phyloP scores from a whole-genome alignment of 2,329 filamentous ascomycete genomes.

The Podosphaera leucotricha region DNA sequence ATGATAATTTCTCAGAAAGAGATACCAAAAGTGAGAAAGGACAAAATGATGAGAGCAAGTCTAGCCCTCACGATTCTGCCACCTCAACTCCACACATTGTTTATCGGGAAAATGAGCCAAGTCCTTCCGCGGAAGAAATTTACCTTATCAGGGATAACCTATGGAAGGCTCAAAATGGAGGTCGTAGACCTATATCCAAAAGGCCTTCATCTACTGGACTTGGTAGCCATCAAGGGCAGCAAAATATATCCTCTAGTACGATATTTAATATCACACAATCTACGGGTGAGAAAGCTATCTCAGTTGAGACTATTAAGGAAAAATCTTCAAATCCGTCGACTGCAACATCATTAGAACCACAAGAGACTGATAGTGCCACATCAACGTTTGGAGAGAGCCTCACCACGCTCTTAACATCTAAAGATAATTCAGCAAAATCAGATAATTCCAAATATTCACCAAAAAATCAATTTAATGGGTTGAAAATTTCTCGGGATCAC shows the following conservation, averaged over 20 bases:
- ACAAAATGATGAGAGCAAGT: conserved; percentile 18
- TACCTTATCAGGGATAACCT: conserved; percentile 24
- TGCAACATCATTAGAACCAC: conserved; percentile 18
- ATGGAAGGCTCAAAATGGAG: conserved; percentile 17
- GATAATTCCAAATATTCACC: conserved; percentile 10
- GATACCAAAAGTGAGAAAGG: conserved; percentile 29
- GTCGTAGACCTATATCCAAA: conserved; percentile 8
- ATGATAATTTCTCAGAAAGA: conserved; percentile 17
- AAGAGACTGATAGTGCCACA: conserved; percentile 12
- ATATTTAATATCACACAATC: conserved; percentile 17
- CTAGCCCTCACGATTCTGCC: conserved; percentile 23
- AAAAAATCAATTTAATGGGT: conserved; percentile 19
- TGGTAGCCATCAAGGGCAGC: conserved; percentile 13
- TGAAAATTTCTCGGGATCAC: conserved; percentile 35
- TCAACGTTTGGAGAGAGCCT: conserved; percentile 16
- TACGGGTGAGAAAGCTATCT: conserved; percentile 39
- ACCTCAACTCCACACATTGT: conserved; percentile 66
- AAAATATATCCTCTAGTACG: conserved; percentile 7
- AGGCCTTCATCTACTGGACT: conserved; percentile 7
- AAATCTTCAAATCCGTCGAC: conserved; percentile 22
- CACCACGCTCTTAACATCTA: conserved; percentile 7
- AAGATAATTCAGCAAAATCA: conserved; percentile 7
- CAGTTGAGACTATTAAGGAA: conserved; percentile 58
- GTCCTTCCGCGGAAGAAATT: conserved; percentile 34
- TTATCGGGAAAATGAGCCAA: conserved; percentile 62